A percentile compares a stretch with the other conserved stretches of the same genome.
Conservation (phyloP, 257 asterid genomes). For the Solanum pinnatisectum region DNA sequence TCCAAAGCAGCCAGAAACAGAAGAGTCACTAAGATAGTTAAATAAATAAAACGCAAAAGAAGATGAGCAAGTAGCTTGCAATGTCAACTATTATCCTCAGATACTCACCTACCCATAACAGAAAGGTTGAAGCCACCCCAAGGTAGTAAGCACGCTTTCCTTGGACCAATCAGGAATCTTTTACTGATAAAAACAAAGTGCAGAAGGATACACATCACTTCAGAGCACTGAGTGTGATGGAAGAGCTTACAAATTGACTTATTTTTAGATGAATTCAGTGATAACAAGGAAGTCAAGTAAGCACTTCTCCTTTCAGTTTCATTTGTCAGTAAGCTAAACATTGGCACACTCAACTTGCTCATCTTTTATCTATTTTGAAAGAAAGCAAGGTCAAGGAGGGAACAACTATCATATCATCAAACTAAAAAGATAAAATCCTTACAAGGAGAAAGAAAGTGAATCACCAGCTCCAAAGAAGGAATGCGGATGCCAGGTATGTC, state of each 20-base stretch:
- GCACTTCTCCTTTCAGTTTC: neutral
- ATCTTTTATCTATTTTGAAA: neutral
- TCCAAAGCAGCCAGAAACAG: neutral
- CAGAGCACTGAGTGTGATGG: neutral
- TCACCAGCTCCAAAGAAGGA: constrained; percentile 91
- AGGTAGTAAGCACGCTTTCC: neutral
- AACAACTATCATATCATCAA: neutral
- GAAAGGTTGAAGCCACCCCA: neutral
- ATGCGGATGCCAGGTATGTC: constrained; percentile 63
- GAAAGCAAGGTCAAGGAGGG: neutral
- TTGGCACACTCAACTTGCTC: neutral
- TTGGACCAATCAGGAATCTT: neutral
- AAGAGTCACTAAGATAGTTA: neutral
- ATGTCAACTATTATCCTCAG: neutral
- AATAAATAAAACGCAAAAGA: neutral
- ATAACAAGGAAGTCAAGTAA: neutral
- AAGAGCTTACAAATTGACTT: neutral
- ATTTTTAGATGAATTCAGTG: neutral
- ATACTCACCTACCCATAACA: neutral
- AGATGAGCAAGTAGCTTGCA: neutral
- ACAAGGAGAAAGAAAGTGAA: constrained; percentile 74
- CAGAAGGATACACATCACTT: neutral
- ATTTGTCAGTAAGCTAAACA: neutral
- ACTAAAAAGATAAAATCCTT: constrained; percentile 39
- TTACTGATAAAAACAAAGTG: neutral